Evolutionary conservation across 768 basidiomycete genomes (phyloP).

Genomic region (Kwoniella heveanensis): DNA sequence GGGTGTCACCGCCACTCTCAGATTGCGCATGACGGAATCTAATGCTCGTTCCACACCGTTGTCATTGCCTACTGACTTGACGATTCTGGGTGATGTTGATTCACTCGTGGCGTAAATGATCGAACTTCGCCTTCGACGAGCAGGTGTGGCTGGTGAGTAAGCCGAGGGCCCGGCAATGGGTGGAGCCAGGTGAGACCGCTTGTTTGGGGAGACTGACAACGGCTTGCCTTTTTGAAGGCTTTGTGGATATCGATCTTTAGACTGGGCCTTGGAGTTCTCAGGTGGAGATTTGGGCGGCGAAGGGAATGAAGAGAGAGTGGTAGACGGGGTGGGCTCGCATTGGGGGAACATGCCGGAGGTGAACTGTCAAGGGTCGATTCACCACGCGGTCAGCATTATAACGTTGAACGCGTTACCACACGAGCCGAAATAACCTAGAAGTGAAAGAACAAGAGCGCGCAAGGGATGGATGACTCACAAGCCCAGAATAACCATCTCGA

Average conservation of each 20-base stretch:
- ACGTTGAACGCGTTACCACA: background rate
- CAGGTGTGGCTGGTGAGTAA: slow-evolving; percentile 6
- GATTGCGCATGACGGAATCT: slow-evolving; percentile 38
- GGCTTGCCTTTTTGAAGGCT: background rate
- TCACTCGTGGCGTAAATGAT: slow-evolving; percentile 20
- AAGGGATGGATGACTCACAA: slow-evolving; percentile 28
- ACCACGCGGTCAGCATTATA: background rate
- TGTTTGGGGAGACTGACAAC: background rate
- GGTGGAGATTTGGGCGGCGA: slow-evolving; percentile 20
- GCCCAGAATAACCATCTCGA: slow-evolving; percentile 37
- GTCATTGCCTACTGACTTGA: slow-evolving; percentile 27
- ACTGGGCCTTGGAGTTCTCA: background rate
- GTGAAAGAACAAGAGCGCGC: too few relatives aligned
- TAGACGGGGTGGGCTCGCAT: slow-evolving; percentile 13
- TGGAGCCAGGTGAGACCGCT: background rate
- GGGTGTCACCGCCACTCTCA: slow-evolving; percentile 31
- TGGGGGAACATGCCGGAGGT: slow-evolving; percentile 25
- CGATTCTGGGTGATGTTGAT: slow-evolving; percentile 27
- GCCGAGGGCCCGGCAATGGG: background rate
- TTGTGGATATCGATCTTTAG: background rate
- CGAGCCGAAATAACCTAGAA: too few relatives aligned
- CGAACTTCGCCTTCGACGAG: slow-evolving; percentile 23
- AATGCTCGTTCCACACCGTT: slow-evolving; percentile 36
- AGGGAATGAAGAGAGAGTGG: slow-evolving; percentile 27
- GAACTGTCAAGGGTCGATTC: too few relatives aligned